A percentile compares a stretch with the other conserved stretches of the same genome.
phyloP scores from a whole-genome alignment of 2,329 filamentous ascomycete species.

The Aspergillus aculeatinus region DNA sequence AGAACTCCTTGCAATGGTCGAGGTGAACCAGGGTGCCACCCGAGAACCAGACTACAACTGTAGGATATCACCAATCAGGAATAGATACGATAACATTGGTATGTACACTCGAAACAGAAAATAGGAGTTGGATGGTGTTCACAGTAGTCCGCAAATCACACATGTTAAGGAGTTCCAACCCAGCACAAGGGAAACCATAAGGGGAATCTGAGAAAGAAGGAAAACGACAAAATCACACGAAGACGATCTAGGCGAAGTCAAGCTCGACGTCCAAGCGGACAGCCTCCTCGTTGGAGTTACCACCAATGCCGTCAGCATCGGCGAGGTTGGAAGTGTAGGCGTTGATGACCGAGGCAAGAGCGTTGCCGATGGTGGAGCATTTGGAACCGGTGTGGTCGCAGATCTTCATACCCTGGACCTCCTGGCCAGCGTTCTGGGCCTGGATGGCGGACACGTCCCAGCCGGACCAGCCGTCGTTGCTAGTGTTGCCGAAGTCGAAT shows the following conservation, averaged over 20 bases:
- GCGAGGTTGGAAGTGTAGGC: slow-evolving; percentile 35
- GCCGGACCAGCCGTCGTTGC: slow-evolving; percentile 35
- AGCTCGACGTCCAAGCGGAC: slow-evolving; percentile 34
- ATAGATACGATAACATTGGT: background rate
- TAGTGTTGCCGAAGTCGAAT: slow-evolving; percentile 36
- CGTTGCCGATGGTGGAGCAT: slow-evolving; percentile 34
- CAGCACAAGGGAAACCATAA: slow-evolving; percentile 8
- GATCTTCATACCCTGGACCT: slow-evolving; percentile 40
- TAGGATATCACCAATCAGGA: background rate
- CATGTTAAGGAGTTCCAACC: background rate
- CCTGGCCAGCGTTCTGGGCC: slow-evolving; percentile 27
- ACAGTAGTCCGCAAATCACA: background rate
- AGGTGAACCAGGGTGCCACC: background rate
- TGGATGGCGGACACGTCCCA: slow-evolving; percentile 45
- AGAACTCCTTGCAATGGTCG: background rate
- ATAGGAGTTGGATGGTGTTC: background rate
- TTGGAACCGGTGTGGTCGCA: slow-evolving; percentile 26
- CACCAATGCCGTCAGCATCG: slow-evolving; percentile 32
- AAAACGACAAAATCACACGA: slow-evolving; percentile 6
- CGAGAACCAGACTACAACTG: background rate
- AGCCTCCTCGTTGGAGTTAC: slow-evolving; percentile 25
- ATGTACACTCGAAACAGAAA: slow-evolving; percentile 4
- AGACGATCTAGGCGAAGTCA: slow-evolving; percentile 27
- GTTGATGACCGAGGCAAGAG: slow-evolving; percentile 24
- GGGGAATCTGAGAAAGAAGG: slow-evolving; percentile 7